Base-by-base conservation (phyloP, 257 asterid genomes). In the Nicotiana tabacum region DNA sequence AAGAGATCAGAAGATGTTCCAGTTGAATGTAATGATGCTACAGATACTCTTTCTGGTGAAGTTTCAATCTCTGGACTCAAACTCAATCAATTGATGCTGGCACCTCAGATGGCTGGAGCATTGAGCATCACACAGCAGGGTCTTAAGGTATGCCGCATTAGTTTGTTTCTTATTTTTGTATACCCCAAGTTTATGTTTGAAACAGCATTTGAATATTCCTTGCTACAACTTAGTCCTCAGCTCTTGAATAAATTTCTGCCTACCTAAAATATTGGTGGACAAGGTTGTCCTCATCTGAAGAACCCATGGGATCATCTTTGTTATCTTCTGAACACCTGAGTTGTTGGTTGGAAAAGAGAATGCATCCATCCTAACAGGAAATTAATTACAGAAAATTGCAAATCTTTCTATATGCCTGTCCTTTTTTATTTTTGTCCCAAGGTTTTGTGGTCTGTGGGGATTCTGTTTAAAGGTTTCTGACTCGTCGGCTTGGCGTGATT, bases 51-150 rank as follows among this genome's bases (percentile, higher is more conserved):
- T 82, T 90, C 93, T 53, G 99, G 99, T 83, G 99, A 94, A 82
- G 91, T 96, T 84, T 90, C 93, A 81, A 92, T 96, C 79, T 92
- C 99, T 6, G 97, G 98, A 80, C 92, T 96, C 77, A 96, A 96
- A 86, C 97, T 96, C 82, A 96, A 96, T 91, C 99, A 96, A 85
- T 85, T 96, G 90, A 94, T 91, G 97, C 88, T 96, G 92, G 99
- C 99, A 85, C 99, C 99, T 84, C 99, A 96, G 87, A 89, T 96
- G 87, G 91, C 95, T 89, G 99, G 99, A 83, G 91, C 86, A 66
- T 84, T 96, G 84, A 93, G 90, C 90, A 90, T 96, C 82, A 89
- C 94, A 77, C 85, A 90, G 2, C 84, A 86, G 80, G 97, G 98
- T 84, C 86, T 96, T 68, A 96, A 93, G 98, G 99, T 96, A 77